These are phyloP conservation scores for Magnusiomyces sp. DNA, from an alignment of 1,139 yeast species.

Conservation along the genomic window DNA sequence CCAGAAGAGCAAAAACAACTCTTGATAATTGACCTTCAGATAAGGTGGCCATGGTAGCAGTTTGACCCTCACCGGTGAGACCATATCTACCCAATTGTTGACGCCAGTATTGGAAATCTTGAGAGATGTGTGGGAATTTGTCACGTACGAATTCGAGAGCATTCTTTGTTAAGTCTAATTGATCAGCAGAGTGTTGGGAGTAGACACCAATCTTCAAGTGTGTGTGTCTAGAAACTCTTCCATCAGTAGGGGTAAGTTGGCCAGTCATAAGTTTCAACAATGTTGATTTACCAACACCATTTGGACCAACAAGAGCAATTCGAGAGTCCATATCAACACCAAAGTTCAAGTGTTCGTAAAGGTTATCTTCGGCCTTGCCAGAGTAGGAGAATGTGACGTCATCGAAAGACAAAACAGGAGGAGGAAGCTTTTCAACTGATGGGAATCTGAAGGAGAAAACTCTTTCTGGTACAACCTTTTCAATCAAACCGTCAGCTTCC, in stretches of 20 bases:
- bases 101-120: constrained; percentile 99
- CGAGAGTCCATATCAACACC: constrained; percentile 99
- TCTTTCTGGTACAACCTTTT: constrained; percentile 86
- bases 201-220: constrained; percentile 97
- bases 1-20: constrained; percentile 93
- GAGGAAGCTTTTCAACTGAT: constrained; percentile 93
- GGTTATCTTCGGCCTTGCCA: constrained; percentile 78
- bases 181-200: constrained; percentile 98
- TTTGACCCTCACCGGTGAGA: constrained; percentile 97
- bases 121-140: constrained; percentile 79
- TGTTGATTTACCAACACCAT: constrained; percentile 98
- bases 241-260: constrained; percentile 75
- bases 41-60: constrained; percentile 95
- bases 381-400: constrained; percentile 88
- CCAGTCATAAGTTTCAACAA: constrained; percentile 95
- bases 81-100: constrained; percentile 97
- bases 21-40: constrained; percentile 99
- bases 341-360: constrained; percentile 83
- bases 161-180: constrained; percentile 87
- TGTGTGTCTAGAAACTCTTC: constrained; percentile 95
- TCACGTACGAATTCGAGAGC: constrained; percentile 96
- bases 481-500: constrained; percentile 98
- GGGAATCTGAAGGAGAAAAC: constrained; percentile 93
- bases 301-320: constrained; percentile 96
- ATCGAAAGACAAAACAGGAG: constrained; percentile 96